These are phyloP conservation scores for Alternaria viburni DNA, from an alignment of 2,329 filamentous ascomycete species.

Conservation along the genomic window DNA sequence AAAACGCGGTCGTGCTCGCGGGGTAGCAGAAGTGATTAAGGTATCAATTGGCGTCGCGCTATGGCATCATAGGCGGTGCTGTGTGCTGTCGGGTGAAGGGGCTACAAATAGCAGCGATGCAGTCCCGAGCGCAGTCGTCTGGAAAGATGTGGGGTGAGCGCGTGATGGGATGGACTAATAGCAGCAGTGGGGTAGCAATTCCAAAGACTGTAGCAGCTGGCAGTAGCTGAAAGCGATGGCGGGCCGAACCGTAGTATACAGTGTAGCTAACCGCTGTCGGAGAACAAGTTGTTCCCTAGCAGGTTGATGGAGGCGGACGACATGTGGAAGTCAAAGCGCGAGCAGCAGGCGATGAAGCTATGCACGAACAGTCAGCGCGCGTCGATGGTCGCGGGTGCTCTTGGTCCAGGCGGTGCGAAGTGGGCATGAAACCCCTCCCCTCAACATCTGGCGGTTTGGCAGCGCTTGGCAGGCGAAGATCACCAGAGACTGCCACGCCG, in stretches of 20 bases:
- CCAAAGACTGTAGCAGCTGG: slow-evolving; percentile 17
- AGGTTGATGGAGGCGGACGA: slow-evolving; percentile 42
- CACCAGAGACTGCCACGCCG: slow-evolving; percentile 3
- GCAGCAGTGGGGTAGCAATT: slow-evolving; percentile 36
- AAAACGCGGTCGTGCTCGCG: slow-evolving; percentile 23
- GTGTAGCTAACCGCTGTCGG: slow-evolving; percentile 44
- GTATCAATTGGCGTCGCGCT: slow-evolving; percentile 21
- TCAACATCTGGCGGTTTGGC: slow-evolving; percentile 23
- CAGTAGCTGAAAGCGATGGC: slow-evolving; percentile 27
- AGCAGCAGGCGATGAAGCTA: slow-evolving; percentile 20
- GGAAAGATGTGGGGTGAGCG: slow-evolving; percentile 22
- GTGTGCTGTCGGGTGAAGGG: slow-evolving; percentile 12
- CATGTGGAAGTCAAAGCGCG: slow-evolving; percentile 39
- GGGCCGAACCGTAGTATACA: slow-evolving; percentile 28
- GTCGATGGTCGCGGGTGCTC: slow-evolving; percentile 37
- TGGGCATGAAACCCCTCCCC: slow-evolving; percentile 21
- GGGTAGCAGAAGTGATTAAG: slow-evolving; percentile 23
- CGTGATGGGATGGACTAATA: slow-evolving; percentile 22
- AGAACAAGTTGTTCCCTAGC: slow-evolving; percentile 46
- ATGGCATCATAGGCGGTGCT: slow-evolving; percentile 26
- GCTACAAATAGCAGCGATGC: slow-evolving; percentile 11
- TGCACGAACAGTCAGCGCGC: slow-evolving; percentile 42
- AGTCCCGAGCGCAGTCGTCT: slow-evolving; percentile 14
- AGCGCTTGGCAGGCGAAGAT: slow-evolving; percentile 20
- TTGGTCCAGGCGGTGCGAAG: slow-evolving; percentile 24